Conservation (phyloP, 2,329 filamentous ascomycete genomes). For the Xylariaceae sp. region DNA sequence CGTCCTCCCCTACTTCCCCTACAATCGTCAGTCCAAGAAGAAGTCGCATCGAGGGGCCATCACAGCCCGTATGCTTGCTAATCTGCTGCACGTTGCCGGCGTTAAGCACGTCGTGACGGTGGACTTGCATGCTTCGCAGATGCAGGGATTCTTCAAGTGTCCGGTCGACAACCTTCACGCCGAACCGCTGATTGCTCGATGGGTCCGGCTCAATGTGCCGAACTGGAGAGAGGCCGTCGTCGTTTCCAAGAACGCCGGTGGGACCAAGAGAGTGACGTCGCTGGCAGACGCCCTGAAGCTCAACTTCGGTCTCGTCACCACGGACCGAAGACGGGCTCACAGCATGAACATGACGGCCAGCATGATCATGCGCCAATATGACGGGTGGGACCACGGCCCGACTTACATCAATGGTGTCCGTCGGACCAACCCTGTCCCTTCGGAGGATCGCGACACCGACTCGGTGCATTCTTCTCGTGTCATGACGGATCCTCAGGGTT, state of each 20-base stretch:
- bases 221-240: slow-evolving; percentile 90
- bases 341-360: slow-evolving; percentile 75
- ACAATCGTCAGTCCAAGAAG: slow-evolving; percentile 98
- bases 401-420: slow-evolving; percentile 26
- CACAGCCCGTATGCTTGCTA: slow-evolving; percentile 94
- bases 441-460: slow-evolving; percentile 23
- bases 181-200: slow-evolving; percentile 89
- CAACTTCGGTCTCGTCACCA: slow-evolving; percentile 95
- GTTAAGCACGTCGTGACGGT: slow-evolving; percentile 98
- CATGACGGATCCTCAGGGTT: slow-evolving; percentile 39
- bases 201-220: slow-evolving; percentile 84
- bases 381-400: slow-evolving; percentile 38
- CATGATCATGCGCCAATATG: slow-evolving; percentile 66
- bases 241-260: slow-evolving; percentile 96
- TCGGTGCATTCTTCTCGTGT: slow-evolving; percentile 22
- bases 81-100: slow-evolving; percentile 85
- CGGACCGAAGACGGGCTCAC: slow-evolving; percentile 61
- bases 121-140: slow-evolving; percentile 94
- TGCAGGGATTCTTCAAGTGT: slow-evolving; percentile 98
- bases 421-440: slow-evolving; percentile 16
- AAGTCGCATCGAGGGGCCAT: slow-evolving; percentile 96
- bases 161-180: slow-evolving; percentile 97
- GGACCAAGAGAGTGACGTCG: slow-evolving; percentile 94
- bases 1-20: slow-evolving; percentile 94
- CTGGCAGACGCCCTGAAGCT: slow-evolving; percentile 93